A percentile compares a stretch with the other conserved stretches of the same genome.
Evolutionary conservation across 768 basidiomycete species (phyloP).

Genomic region (Cystofilobasidium macerans): DNA sequence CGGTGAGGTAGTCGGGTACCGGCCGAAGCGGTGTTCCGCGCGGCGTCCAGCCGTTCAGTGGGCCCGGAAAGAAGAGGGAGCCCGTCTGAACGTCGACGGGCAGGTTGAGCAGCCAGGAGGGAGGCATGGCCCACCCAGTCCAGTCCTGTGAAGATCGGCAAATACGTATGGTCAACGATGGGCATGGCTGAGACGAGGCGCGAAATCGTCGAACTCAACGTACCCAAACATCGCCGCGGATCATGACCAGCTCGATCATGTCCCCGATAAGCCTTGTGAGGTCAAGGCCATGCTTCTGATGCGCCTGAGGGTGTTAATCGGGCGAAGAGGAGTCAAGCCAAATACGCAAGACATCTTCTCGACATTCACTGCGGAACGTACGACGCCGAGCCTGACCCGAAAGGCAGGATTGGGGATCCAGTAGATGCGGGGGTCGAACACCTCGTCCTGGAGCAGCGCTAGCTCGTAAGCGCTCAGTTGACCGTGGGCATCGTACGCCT

Average conservation of each 20-base stretch:
- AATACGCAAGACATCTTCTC: neutral
- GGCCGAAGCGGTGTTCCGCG: neutral
- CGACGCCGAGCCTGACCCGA: neutral
- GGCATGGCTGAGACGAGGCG: neutral
- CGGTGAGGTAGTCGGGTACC: neutral
- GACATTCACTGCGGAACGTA: neutral
- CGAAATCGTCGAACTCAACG: no score
- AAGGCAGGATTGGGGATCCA: neutral
- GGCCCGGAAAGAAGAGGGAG: neutral
- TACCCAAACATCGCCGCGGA: neutral
- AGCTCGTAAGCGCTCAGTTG: neutral
- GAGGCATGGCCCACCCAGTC: neutral
- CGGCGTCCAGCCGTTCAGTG: neutral
- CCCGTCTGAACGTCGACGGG: neutral
- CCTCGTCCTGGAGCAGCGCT: neutral
- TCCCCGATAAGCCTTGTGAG: neutral
- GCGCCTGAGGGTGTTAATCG: no score
- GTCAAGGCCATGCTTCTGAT: neutral
- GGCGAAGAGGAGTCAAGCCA: neutral
- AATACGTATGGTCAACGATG: neutral
- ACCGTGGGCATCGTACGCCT: neutral
- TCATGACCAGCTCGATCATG: neutral
- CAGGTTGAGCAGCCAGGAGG: neutral
- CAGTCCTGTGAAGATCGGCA: neutral
- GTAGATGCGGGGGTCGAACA: neutral